Evolutionary conservation across 78 protist species (phyloP).

Genomic region (Dictyostelium citrinum): DNA sequence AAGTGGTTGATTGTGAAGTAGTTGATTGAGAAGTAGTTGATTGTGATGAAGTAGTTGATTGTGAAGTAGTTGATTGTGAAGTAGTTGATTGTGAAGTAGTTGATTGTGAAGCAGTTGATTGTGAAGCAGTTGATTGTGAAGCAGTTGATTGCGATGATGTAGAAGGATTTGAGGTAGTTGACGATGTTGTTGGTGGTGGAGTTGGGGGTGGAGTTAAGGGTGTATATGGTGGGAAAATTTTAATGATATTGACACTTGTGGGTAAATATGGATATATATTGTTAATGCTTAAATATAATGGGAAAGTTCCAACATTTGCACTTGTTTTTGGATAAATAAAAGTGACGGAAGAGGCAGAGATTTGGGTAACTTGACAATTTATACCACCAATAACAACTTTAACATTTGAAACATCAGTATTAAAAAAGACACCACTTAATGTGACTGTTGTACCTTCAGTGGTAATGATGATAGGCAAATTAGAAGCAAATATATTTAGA

Average conservation of each 20-base stretch:
- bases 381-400: not conserved
- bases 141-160: not conserved
- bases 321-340: not conserved
- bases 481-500: not conserved
- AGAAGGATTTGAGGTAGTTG: too few relatives aligned
- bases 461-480: too few relatives aligned
- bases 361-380: not conserved
- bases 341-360: not conserved
- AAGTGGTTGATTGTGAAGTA: too few relatives aligned
- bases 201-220: not conserved
- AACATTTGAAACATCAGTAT: not conserved
- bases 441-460: not conserved
- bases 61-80: too few relatives aligned
- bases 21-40: too few relatives aligned
- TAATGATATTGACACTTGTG: not conserved
- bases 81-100: not conserved
- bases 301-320: not conserved
- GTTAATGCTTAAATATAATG: too few relatives aligned
- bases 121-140: not conserved
- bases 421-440: not conserved
- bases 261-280: too few relatives aligned
- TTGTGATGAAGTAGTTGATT: too few relatives aligned
- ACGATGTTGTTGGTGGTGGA: not conserved
- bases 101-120: not conserved
- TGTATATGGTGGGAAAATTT: not conserved